Conservation (phyloP, 23 red algal genomes). For the Cyanidium caldarium region DNA sequence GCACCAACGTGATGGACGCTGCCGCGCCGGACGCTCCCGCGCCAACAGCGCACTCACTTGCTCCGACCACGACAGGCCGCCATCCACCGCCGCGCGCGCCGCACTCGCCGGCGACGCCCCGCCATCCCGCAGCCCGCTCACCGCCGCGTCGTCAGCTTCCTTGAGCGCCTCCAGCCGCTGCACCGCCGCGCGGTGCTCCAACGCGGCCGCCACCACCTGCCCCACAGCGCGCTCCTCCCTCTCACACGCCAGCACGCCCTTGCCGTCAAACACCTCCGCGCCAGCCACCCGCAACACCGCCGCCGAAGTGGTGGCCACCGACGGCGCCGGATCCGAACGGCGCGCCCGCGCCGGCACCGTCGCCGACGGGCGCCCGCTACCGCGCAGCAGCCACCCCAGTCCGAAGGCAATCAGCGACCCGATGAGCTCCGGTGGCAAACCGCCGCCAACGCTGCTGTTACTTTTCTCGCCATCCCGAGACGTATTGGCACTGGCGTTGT, state of each 20-base stretch:
- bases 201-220: not conserved
- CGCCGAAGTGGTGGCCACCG: not conserved
- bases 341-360: not conserved
- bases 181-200: not conserved
- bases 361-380: not conserved
- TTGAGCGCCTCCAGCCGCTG: not conserved
- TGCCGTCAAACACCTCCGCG: not conserved
- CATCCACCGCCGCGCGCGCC: not conserved
- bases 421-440: not conserved
- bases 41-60: not conserved
- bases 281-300: not conserved
- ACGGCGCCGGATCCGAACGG: not conserved
- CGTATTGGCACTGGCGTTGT: no score
- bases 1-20: not conserved
- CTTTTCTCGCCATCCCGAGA: no score
- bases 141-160: not conserved
- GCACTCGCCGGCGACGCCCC: not conserved
- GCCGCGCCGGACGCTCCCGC: not conserved
- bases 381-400: constrained; percentile 6
- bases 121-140: no score
- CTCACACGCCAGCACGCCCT: not conserved
- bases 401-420: not conserved
- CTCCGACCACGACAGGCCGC: not conserved
- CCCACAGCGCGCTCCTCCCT: not conserved
- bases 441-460: no score